Conservation (phyloP, 129 eudicot genomes). For the Dittrichia graveolens region DNA sequence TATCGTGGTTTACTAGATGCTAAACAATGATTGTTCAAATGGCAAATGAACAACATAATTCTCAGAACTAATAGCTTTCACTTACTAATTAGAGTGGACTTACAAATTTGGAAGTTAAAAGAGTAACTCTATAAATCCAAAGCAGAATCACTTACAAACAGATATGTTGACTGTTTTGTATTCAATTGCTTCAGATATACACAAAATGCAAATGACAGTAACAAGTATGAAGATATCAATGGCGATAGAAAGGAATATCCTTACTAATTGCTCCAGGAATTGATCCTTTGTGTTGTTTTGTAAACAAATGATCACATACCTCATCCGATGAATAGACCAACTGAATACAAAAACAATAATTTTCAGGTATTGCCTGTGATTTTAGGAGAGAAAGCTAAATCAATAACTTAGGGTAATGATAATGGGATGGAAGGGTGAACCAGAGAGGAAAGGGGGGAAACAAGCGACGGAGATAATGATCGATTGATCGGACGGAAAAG, state of each 20-base stretch:
- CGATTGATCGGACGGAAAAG: too few species aligned
- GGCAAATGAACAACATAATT: neutral
- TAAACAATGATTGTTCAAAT: constrained; percentile 8
- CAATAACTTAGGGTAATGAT: too few species aligned
- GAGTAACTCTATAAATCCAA: neutral
- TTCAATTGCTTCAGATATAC: neutral
- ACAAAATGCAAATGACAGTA: constrained; percentile 4
- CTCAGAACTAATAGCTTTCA: neutral
- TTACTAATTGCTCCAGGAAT: constrained; percentile 14
- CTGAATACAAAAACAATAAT: neutral
- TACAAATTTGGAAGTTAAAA: neutral
- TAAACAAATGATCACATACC: neutral
- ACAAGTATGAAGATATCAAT: constrained; percentile 12
- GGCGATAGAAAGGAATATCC: constrained; percentile 8
- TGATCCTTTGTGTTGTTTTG: constrained; percentile 4
- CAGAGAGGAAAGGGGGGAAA: too few species aligned
- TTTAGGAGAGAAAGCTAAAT: too few species aligned
- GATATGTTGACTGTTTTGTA: neutral
- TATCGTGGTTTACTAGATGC: constrained; percentile 12
- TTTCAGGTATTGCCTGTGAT: too few species aligned
- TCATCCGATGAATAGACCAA: neutral
- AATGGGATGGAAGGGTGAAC: too few species aligned
- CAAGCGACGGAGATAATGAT: too few species aligned
- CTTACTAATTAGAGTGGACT: neutral
- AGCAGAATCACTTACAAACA: neutral